Base-by-base conservation (phyloP, 2,329 filamentous ascomycete species). In the Penicillium glabrum region DNA sequence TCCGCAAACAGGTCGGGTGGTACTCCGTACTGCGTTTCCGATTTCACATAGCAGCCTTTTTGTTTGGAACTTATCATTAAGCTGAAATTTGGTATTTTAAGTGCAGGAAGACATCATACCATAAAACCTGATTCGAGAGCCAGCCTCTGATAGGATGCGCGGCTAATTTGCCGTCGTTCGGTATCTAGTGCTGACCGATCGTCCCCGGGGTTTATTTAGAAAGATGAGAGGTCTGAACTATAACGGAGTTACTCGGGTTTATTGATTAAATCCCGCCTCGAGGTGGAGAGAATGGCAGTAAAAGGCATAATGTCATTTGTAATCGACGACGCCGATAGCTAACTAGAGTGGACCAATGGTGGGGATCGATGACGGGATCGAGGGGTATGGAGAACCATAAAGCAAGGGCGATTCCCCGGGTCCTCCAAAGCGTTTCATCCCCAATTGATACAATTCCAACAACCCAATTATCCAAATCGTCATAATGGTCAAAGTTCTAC, bases 401-500 rank as follows among this genome's bases (percentile, higher is more conserved):
- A 61, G 54, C 58, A 47, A 46, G 45, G 33, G 39, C 24, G 24
- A n/a, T 49, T 55, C 53, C 56, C 26, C 26, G 5, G n/a, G 37
- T 26, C 19, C 39, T 45, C 6, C 29, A 26, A n/a, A 51, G 21
- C 26, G 7, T 45, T 31, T 46, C 13, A 31, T 46, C 24, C 48
- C 47, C 4, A 33, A 4, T 45, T 41, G 8, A n/a, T 37, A 24
- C 35, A 49, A n/a, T 29, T 33, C 7, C 21, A 48, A 26, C 35
- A 53, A 46, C 31, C n/a, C 13, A 19, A 27, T 53, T 31, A 31
- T 24, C 8, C 16, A 26, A 43, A 21, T 48, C 19, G 26, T 44
- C 57, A 70, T 10, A 44, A 77, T 75, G 70, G 69, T 69, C 44
- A 78, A 74, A 58, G 75, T 77, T 63, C 68, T 75, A 26, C 62